Evolutionary conservation across 441 rosid genomes (phyloP), one percentile per base, ranked within the genome.

Genomic region (Eutrema salsugineum): DNA sequence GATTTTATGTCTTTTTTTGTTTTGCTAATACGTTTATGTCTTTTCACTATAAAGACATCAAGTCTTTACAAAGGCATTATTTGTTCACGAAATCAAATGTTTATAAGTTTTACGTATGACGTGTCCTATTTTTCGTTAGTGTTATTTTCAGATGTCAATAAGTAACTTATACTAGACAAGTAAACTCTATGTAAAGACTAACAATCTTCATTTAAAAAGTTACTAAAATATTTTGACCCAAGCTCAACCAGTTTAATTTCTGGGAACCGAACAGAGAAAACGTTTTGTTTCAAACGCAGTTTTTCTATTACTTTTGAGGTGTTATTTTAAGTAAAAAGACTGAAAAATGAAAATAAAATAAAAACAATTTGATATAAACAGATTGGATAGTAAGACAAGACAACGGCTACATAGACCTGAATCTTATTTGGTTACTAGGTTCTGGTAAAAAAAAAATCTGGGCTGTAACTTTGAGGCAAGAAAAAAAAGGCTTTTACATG

Each of bases 391-490:
- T 36, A 51, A 42, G 65, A 72, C 72, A 73, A 53, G 57, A 51
- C 20, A 65, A 59, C 48, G 72, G 72, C 72, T 67, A 60, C 43
- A 35, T 60, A 74, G 69, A 54, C 56, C 51, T 53, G 73, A 51
- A 67, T 67, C 68, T 60, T 50, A 59, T 11, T 16, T 44, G 12
- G 73, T 68, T 43, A 43, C 43, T 68, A 68, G 78, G 69, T 75
- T 75, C 73, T 53, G 63, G 74, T 68, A 30, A 75, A 27, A 59
- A 24, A 43, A 62, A 42, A 50, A 70, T 56, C 66, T 70, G 79
- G 79, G 79, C 67, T 76, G 75, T 76, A 76, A 76, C 76, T 76
- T 76, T 76, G 79, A 76, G 70, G 79, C 79, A 40, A 62, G 30
- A 54, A 46, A 11, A 11, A 48, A 47, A 44, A 55, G 16, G 46